These are phyloP conservation scores for Hexamita inflata DNA, from an alignment of 208 protist genomes.

Conservation along the genomic window DNA sequence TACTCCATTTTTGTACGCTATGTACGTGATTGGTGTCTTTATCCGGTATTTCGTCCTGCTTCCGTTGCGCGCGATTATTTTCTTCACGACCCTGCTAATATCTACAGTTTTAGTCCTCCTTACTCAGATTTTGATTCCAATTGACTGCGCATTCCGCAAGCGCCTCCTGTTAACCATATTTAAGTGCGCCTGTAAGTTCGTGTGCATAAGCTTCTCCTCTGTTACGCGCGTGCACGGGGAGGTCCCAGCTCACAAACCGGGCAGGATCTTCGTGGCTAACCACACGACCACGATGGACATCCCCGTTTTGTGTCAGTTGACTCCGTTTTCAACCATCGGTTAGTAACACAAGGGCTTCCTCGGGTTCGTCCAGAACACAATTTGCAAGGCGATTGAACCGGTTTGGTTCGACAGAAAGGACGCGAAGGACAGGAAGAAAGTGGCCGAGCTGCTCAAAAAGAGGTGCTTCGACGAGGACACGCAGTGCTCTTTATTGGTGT, in stretches of 20 bases:
- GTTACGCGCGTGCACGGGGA: slow-evolving; percentile 37
- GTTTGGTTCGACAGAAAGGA: slow-evolving; percentile 47
- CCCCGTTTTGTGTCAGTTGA: slow-evolving; percentile 18
- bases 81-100: slow-evolving; percentile 27
- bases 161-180: slow-evolving; percentile 16
- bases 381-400: slow-evolving; percentile 28
- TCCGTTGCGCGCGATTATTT: slow-evolving; percentile 32
- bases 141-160: not conserved
- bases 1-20: slow-evolving; percentile 13
- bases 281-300: slow-evolving; percentile 41
- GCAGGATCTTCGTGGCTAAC: slow-evolving; percentile 43
- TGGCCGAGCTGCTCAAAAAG: slow-evolving; percentile 15
- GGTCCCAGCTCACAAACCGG: slow-evolving; percentile 24
- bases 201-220: not conserved
- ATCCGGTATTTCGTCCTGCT: slow-evolving; percentile 33
- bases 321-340: slow-evolving; percentile 30
- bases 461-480: not conserved
- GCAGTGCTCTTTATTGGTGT: slow-evolving; percentile 38
- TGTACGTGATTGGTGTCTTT: slow-evolving; percentile 17
- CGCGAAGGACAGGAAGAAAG: slow-evolving; percentile 21
- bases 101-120: not conserved
- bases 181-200: not conserved
- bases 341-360: slow-evolving; percentile 39
- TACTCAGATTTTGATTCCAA: slow-evolving; percentile 21
- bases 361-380: slow-evolving; percentile 39